Evolutionary conservation across 2,329 filamentous ascomycete species (phyloP), one percentile per base, ranked within the genome.

Genomic region (Exophiala aquamarina): DNA sequence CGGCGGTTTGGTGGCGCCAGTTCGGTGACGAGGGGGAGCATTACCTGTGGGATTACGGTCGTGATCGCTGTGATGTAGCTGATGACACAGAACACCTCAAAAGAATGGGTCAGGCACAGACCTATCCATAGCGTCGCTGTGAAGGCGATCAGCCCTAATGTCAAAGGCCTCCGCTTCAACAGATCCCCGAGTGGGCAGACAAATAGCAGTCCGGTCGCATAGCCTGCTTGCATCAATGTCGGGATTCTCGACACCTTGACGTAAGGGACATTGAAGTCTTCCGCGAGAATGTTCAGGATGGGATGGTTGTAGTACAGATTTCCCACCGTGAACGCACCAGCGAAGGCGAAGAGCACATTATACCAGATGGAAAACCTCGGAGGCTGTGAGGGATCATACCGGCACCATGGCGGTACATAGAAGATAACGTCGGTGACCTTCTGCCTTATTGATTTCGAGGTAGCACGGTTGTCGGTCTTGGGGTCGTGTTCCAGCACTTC

Each of bases 21-120:
- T 59, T 92, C 87, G 2, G 87, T 86, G 0, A 91, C 86, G 0
- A 93, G 72, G 0, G 88, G 88, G 13, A 93, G 81, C 86, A 93
- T 89, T 44, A 86, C 70, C 65, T 86, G 83, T 10, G 87, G 88
- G 3, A 88, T 92, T 2, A 92, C 87, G 0, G 87, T 93, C 2
- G 85, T 84, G n/a, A 86, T 68, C n/a, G 84, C 83, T 9, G 81
- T 82, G 44, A 92, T 68, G 66, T 87, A 92, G 4, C 84, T 88
- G 14, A 92, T 72, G 1, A 75, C 82, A 0, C 80, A 75, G 65
- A 93, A 92, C 5, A 76, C 74, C 0, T 69, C 61, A 55, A 90
- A 85, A 2, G 76, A 77, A 2, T 69, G 69, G 0, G 87, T 92
- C 1, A 89, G 62, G 52, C 86, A 90, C 4, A 90, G 74, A 0